These are phyloP conservation scores for Butyriboletus appendiculatus DNA, from an alignment of 1,284 basidiomycete species.

Conservation along the genomic window DNA sequence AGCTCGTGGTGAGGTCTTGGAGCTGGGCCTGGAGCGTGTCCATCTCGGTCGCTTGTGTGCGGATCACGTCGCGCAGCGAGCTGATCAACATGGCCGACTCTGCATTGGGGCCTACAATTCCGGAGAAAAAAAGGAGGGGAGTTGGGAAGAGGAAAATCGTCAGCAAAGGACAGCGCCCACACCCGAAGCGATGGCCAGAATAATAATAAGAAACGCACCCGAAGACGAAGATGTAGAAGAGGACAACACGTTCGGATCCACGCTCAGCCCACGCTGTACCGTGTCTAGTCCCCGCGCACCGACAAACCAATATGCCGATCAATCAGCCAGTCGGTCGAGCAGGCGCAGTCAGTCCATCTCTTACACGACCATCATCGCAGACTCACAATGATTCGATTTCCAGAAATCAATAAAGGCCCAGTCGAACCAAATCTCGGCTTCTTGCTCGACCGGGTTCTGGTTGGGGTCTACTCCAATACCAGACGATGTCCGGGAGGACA, in stretches of 20 bases:
- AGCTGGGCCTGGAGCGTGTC: conserved; percentile 60
- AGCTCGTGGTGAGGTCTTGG: conserved; percentile 37
- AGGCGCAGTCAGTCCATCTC: too few species aligned
- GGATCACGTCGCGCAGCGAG: conserved; percentile 80
- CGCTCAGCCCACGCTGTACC: conserved; percentile 64
- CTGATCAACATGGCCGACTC: conserved; percentile 80
- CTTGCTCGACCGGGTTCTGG: conserved; percentile 47
- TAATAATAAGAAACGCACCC: conserved; percentile 48
- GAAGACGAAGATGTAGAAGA: conserved; percentile 49
- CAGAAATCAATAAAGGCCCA: conserved; percentile 99
- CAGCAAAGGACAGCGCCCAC: not conserved
- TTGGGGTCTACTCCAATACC: conserved; percentile 12
- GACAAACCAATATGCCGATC: not conserved
- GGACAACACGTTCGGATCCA: conserved; percentile 62
- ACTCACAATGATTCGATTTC: conserved; percentile 94
- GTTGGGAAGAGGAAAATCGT: not conserved
- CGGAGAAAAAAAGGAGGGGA: not conserved
- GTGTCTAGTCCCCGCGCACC: conserved; percentile 23
- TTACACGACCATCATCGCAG: not conserved
- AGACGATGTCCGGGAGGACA: conserved; percentile 46
- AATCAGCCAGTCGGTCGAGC: not conserved
- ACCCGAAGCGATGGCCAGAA: too few species aligned
- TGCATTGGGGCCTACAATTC: conserved; percentile 58
- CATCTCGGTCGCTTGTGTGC: conserved; percentile 77
- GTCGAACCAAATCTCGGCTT: conserved; percentile 96